Evolutionary conservation across 202 grass and related monocot genomes (phyloP), one percentile per base, ranked within the genome.

Genomic region (Thinopyrum obtusiflorum): DNA sequence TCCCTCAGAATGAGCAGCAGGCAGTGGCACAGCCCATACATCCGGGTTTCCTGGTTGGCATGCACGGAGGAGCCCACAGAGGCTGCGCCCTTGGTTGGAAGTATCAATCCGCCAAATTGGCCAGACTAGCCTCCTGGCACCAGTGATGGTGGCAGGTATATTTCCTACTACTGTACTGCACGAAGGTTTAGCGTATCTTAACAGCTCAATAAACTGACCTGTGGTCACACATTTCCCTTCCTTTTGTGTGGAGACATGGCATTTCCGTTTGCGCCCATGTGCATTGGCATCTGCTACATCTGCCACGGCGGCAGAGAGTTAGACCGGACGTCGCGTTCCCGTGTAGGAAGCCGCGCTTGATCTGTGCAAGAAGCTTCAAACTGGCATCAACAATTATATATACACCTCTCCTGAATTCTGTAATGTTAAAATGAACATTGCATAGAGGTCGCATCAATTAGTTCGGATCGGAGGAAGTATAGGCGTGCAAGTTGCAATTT

Each of bases 161-260:
- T 17, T 11, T 18, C 32, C 51, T 55, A 55, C 51, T 55, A 55
- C 17, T 20, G 17, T 55, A 18, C 51, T 5, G 8, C 51, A 36
- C 33, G 31, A 76, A 18, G 20, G n/a, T 28, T 25, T 36, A 65
- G 5, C 40, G 27, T 27, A 29, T 23, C 29, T 42, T 60, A 20
- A 68, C 17, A 78, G 23, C 29, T 60, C 26, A 53, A 76, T 26
- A 74, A 68, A 60, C 59, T 4, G 67, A 68, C 31, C 2, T 85
- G 46, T 85, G 21, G 83, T 13, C 83, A 85, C 61, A 13, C 31
- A 59, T 68, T 68, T 42, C 23, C 61, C 44, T 40, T 85, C 55
- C 32, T 26, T 11, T 68, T 68, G 13, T 25, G 17, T 46, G 18
- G 5, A 33, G 4, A 25, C 55, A 23, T 65, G 5, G 44, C 17